Percentiles rank a stretch among this genome's conserved stretches.
phyloP scores from a whole-genome alignment of 2,329 filamentous ascomycete species.

The Coniochaeta pulveracea region DNA sequence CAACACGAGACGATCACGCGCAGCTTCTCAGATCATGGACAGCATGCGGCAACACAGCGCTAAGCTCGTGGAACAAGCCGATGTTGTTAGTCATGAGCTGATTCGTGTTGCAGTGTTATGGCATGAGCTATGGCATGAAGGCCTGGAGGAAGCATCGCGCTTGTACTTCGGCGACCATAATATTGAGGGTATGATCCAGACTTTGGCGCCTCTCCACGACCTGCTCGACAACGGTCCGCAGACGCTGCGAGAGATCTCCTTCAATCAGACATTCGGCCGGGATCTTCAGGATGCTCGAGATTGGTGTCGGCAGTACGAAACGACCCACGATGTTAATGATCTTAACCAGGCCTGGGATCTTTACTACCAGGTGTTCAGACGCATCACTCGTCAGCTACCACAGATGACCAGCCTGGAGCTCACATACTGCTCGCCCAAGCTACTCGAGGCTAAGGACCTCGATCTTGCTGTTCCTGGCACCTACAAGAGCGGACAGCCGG shows the following conservation, averaged over 20 bases:
- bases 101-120: slow-evolving; percentile 94
- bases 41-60: slow-evolving; percentile 94
- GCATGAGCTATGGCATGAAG: slow-evolving; percentile 99
- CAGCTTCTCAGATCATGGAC: slow-evolving; percentile 91
- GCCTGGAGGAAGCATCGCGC: slow-evolving; percentile 87
- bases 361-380: slow-evolving; percentile 96
- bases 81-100: slow-evolving; percentile 88
- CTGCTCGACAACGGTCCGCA: slow-evolving; percentile 85
- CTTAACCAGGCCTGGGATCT: slow-evolving; percentile 98
- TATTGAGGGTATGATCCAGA: slow-evolving; percentile 93
- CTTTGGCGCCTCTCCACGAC: slow-evolving; percentile 80
- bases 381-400: slow-evolving; percentile 85
- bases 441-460: slow-evolving; percentile 74
- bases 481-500: slow-evolving; percentile 65
- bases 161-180: slow-evolving; percentile 97
- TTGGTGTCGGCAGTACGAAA: slow-evolving; percentile 88
- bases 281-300: slow-evolving; percentile 91
- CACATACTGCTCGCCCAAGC: slow-evolving; percentile 90
- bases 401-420: slow-evolving; percentile 89
- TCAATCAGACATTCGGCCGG: slow-evolving; percentile 91
- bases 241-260: slow-evolving; percentile 91
- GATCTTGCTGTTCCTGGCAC: slow-evolving; percentile 94
- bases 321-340: slow-evolving; percentile 82
- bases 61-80: slow-evolving; percentile 86
- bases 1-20: slow-evolving; percentile 71